A percentile compares a stretch with the other conserved stretches of the same genome.
phyloP scores from a whole-genome alignment of 805 yeast genomes.

The Grigorovia yakushimaensis region DNA sequence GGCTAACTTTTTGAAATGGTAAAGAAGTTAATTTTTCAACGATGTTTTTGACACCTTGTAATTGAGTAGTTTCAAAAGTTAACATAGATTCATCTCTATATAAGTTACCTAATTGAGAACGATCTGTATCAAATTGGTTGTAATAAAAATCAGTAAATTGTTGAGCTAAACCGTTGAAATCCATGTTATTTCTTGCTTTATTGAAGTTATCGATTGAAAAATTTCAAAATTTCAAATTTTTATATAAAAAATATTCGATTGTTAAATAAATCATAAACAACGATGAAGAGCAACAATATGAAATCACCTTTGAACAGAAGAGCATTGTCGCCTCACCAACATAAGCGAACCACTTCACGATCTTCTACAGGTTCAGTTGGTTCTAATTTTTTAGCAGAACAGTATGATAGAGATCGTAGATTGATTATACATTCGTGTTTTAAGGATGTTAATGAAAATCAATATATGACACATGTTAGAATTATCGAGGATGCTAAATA shows the following conservation, averaged over 20 bases:
- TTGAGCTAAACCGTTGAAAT: constrained; percentile 42
- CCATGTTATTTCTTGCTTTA: constrained; percentile 19
- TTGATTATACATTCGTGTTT: constrained; percentile 42
- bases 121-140: constrained; percentile 87
- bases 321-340: constrained; percentile 7
- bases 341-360: constrained; percentile 27
- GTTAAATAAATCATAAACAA: background rate
- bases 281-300: background rate
- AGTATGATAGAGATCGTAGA: constrained; percentile 46
- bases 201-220: background rate
- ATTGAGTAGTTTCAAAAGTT: constrained; percentile 89
- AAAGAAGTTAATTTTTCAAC: constrained; percentile 84
- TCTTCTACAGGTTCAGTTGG: constrained; percentile 26
- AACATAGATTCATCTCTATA: constrained; percentile 97
- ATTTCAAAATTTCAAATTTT: background rate
- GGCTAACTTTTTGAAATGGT: constrained; percentile 89
- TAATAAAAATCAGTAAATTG: constrained; percentile 93
- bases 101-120: constrained; percentile 83
- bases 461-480: constrained; percentile 67
- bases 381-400: constrained; percentile 39
- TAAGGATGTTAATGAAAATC: constrained; percentile 37
- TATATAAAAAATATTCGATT: background rate
- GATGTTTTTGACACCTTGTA: constrained; percentile 88
- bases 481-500: constrained; percentile 65
- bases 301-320: background rate